A percentile compares a stretch with the other conserved stretches of the same genome.
Conservation (phyloP, 495 filamentous ascomycete genomes). For the Penicillium arizonense region DNA sequence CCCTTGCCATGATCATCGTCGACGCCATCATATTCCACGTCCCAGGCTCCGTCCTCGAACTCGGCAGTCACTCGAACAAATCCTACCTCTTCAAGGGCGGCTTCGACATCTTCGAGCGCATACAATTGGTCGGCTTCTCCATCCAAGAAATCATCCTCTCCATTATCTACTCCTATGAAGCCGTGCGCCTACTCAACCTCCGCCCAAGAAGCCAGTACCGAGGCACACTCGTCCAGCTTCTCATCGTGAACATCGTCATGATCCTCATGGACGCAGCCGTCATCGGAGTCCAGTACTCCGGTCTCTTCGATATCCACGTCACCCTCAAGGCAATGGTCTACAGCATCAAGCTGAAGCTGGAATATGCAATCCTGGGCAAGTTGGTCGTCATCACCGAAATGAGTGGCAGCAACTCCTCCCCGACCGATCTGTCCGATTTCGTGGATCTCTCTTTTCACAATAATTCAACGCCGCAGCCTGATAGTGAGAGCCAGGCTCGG, state of each 20-base stretch:
- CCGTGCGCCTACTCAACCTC: conserved; percentile 38
- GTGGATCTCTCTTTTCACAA: conserved; percentile 26
- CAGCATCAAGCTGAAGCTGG: conserved; percentile 57
- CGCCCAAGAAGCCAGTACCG: conserved; percentile 27
- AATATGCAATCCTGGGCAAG: conserved; percentile 51
- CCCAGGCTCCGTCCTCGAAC: conserved; percentile 48
- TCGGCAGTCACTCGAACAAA: conserved; percentile 41
- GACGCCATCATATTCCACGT: conserved; percentile 50
- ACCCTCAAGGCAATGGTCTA: conserved; percentile 51
- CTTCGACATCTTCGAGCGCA: conserved; percentile 48
- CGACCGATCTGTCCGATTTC: conserved; percentile 29
- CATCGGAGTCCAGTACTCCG: conserved; percentile 43
- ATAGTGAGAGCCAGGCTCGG: conserved; percentile 19
- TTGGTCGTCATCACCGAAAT: conserved; percentile 32
- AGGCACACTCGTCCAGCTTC: conserved; percentile 43
- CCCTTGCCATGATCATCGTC: conserved; percentile 56
- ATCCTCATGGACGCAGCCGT: conserved; percentile 45
- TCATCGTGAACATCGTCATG: conserved; percentile 49
- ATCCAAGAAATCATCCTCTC: conserved; percentile 54
- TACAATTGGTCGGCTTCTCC: conserved; percentile 50
- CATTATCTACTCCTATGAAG: conserved; percentile 48
- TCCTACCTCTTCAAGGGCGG: conserved; percentile 14
- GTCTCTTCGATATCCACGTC: conserved; percentile 47
- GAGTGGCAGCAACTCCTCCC: conserved; percentile 16
- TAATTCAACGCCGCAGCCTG: conserved; percentile 2